Evolutionary conservation across 2,329 filamentous ascomycete genomes (phyloP), one percentile per base, ranked within the genome.

Genomic region (Diplodia seriata): DNA sequence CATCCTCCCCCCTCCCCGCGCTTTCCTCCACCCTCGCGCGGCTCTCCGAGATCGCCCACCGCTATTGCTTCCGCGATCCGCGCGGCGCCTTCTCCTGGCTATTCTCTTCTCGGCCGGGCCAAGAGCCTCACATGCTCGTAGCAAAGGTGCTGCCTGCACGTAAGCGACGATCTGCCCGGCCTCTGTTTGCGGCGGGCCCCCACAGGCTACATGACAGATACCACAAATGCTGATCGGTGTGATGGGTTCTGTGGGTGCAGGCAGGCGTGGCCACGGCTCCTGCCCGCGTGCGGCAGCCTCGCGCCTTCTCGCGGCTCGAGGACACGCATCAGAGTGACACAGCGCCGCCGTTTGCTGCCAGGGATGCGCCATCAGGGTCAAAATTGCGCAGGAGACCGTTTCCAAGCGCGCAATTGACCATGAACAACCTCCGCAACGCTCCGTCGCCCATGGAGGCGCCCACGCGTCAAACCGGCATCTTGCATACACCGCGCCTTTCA

Each of bases 1-100:
- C 56, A 6, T 43, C n/a, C n/a, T n/a, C n/a, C 56, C 1, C 23
- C 26, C 56, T n/a, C 33, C 38, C 23, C 36, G 36, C 36, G 36
- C 36, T 38, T 6, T 9, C 8, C 36, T 38, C 8, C 36, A 38
- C 9, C 8, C 14, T 36, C 33, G 5, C 11, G 54, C 54, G 33
- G 20, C 33, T 53, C 50, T 20, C n/a, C n/a, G 33, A n/a, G 33
- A n/a, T 36, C 54, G 18, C 31, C 54, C 54, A 40, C 33, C 54
- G 54, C 54, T 57, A 20, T 40, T 57, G 54, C 54, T 57, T 57
- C 54, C 54, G 54, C 14, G 54, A 57, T 57, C 54, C 23, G 15
- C 36, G 55, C 23, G 26, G 23, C 8, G 20, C n/a, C 55, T 40
- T 38, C 55, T 57, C 55, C n/a, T 57, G 55, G 51, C 23, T 31